phyloP scores from a whole-genome alignment of 2,329 filamentous ascomycete genomes.

The Trichoderma sp. region DNA sequence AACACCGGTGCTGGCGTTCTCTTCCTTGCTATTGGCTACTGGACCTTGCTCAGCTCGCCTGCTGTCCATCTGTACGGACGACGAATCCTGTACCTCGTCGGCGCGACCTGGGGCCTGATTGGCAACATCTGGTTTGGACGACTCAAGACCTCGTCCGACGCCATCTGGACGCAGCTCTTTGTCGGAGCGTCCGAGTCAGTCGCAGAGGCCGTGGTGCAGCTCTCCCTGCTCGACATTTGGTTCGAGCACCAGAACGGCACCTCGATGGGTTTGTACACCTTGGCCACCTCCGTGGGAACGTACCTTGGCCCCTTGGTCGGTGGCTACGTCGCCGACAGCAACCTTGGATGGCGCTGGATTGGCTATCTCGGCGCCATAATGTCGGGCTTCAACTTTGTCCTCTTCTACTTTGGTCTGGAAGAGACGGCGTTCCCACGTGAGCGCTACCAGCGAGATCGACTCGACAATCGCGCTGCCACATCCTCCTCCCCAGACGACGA shows the following conservation, averaged over 20 bases:
- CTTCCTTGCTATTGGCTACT: slow-evolving; percentile 58
- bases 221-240: slow-evolving; percentile 59
- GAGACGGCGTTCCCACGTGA: slow-evolving; percentile 53
- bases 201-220: slow-evolving; percentile 57
- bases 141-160: slow-evolving; percentile 44
- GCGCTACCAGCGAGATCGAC: slow-evolving; percentile 14
- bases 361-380: slow-evolving; percentile 54
- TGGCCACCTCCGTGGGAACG: slow-evolving; percentile 57
- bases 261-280: slow-evolving; percentile 56
- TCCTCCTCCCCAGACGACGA: not conserved
- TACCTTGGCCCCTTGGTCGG: slow-evolving; percentile 56
- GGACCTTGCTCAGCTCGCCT: slow-evolving; percentile 54
- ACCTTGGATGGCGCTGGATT: slow-evolving; percentile 57
- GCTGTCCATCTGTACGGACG: slow-evolving; percentile 57
- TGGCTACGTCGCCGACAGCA: slow-evolving; percentile 49
- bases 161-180: slow-evolving; percentile 58
- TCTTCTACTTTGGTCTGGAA: slow-evolving; percentile 54
- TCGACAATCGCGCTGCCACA: not conserved
- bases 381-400: slow-evolving; percentile 46
- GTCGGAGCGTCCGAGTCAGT: slow-evolving; percentile 59
- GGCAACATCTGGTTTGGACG: slow-evolving; percentile 57
- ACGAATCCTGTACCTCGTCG: slow-evolving; percentile 55
- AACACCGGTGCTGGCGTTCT: slow-evolving; percentile 59
- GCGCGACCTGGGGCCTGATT: slow-evolving; percentile 49
- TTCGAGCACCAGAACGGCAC: slow-evolving; percentile 58